phyloP scores from a whole-genome alignment of 441 rosid genomes.

The Codiaeum variegatum region DNA sequence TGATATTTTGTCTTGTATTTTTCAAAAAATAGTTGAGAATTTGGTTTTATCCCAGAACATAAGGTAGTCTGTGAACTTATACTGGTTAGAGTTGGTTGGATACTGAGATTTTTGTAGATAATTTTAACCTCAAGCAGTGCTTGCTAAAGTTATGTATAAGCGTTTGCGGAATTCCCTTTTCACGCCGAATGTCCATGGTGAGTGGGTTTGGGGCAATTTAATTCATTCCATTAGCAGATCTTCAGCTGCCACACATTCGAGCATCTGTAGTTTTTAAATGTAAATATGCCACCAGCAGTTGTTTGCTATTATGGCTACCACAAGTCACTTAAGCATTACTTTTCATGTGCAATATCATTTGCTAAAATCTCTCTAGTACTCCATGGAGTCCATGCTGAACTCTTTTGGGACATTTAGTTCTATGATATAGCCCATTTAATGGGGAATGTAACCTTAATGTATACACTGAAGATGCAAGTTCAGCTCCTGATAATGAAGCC shows the following conservation, averaged over 20 bases:
- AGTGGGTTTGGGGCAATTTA: neutral
- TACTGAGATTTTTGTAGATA: neutral
- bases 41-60: neutral
- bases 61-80: neutral
- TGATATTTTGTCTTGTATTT: neutral
- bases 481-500: neutral
- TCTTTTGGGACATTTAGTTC: neutral
- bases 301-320: neutral
- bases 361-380: neutral
- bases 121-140: neutral
- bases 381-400: too few species aligned
- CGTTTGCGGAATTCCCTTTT: neutral
- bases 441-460: neutral
- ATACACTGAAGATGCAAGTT: neutral
- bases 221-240: neutral
- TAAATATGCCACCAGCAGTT: neutral
- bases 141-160: neutral
- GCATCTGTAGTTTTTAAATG: neutral
- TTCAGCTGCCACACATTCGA: neutral
- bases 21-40: neutral
- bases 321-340: neutral
- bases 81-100: neutral
- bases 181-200: neutral
- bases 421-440: neutral
- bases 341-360: neutral